phyloP scores from a whole-genome alignment of 805 yeast genomes.

The Pichia phayaonensis region DNA sequence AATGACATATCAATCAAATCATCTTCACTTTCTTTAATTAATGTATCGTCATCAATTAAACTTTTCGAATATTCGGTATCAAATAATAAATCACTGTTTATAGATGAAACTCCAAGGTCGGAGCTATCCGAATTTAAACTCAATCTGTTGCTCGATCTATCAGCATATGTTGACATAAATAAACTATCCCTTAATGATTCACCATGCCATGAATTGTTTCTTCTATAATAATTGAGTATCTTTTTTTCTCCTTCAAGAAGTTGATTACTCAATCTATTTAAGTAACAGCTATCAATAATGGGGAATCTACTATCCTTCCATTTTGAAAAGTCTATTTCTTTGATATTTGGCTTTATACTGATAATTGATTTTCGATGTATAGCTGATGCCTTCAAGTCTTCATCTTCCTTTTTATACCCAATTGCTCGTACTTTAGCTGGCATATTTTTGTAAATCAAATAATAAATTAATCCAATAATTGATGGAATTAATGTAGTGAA shows the following conservation, averaged over 20 bases:
- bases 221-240: not conserved
- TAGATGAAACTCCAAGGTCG: not conserved
- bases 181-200: not conserved
- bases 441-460: not conserved
- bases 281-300: not conserved
- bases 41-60: not conserved
- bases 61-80: not conserved
- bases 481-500: not conserved
- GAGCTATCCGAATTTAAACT: not conserved
- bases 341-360: not conserved
- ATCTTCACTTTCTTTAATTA: not conserved
- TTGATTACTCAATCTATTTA: not conserved
- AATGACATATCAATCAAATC: constrained; percentile 2
- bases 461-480: not conserved
- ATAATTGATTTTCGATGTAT: not conserved
- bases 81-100: not conserved
- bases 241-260: not conserved
- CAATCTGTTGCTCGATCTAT: not conserved
- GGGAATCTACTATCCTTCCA: not conserved
- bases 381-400: not conserved
- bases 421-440: not conserved
- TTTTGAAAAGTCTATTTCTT: not conserved
- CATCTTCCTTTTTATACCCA: not conserved
- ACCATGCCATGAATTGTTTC: constrained; percentile 5
- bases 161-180: not conserved